A percentile compares a stretch with the other conserved stretches of the same genome.
phyloP scores from a whole-genome alignment of 306 rosid genomes.

The Prunus campanulata region DNA sequence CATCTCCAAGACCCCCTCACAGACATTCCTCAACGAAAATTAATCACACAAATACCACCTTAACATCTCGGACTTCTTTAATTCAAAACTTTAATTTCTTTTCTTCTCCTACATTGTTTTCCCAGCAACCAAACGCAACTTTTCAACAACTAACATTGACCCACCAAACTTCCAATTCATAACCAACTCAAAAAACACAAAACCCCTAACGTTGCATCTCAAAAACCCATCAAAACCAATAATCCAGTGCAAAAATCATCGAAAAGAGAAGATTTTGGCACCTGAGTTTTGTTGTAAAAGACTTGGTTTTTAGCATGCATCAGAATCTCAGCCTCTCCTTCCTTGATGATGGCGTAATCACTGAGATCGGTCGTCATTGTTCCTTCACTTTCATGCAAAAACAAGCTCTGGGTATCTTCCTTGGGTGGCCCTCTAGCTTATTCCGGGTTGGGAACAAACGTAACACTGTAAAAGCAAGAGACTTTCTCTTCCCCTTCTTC shows the following conservation, averaged over 20 bases:
- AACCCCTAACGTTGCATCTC: neutral
- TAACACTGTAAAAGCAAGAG: conserved; percentile 5
- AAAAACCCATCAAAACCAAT: conserved; percentile 16
- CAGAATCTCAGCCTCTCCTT: conserved; percentile 99
- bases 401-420: conserved; percentile 24
- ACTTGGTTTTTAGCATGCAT: conserved; percentile 91
- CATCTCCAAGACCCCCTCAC: neutral
- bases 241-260: conserved; percentile 2
- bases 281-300: conserved; percentile 90
- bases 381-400: conserved; percentile 34
- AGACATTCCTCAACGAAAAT: neutral
- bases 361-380: conserved; percentile 65
- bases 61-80: neutral
- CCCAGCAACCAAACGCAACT: conserved; percentile 1
- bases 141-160: neutral
- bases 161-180: conserved; percentile 9
- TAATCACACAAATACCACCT: neutral
- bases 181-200: conserved; percentile 1
- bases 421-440: neutral
- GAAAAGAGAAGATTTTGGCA: conserved; percentile 32
- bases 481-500: conserved; percentile 3
- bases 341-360: conserved; percentile 74
- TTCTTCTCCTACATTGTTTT: neutral
- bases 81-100: neutral
- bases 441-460: neutral